Conservation (phyloP, 2,329 filamentous ascomycete species). For the Elsinoe batatas region DNA sequence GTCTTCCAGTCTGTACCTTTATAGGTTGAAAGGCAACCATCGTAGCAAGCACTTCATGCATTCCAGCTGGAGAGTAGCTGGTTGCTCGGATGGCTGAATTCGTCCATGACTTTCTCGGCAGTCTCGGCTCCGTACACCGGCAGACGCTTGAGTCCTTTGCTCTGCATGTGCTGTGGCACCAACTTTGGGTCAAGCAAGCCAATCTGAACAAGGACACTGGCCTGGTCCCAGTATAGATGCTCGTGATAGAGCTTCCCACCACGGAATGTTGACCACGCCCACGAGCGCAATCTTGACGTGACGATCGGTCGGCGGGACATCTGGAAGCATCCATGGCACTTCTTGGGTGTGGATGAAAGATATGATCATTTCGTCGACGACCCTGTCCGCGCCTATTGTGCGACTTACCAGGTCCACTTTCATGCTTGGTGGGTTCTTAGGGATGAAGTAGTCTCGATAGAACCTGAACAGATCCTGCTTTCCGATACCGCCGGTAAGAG, state of each 20-base stretch:
- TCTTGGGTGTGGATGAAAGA: slow-evolving; percentile 48
- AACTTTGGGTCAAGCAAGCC: slow-evolving; percentile 46
- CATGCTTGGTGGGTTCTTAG: slow-evolving; percentile 44
- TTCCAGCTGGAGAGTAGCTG: slow-evolving; percentile 29
- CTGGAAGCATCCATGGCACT: slow-evolving; percentile 49
- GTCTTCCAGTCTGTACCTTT: slow-evolving; percentile 64
- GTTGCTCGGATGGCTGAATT: slow-evolving; percentile 33
- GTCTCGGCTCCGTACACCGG: slow-evolving; percentile 33
- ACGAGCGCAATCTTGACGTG: slow-evolving; percentile 48
- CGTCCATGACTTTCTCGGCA: slow-evolving; percentile 34
- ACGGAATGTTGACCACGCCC: slow-evolving; percentile 45
- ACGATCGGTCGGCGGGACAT: slow-evolving; percentile 45
- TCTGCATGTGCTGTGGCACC: slow-evolving; percentile 31
- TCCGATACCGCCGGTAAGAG: slow-evolving; percentile 36
- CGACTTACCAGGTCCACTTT: slow-evolving; percentile 45
- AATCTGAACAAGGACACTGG: slow-evolving; percentile 46
- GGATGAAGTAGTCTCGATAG: slow-evolving; percentile 48
- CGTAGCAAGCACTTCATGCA: slow-evolving; percentile 12
- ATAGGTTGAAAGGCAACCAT: slow-evolving; percentile 44
- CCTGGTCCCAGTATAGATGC: slow-evolving; percentile 52
- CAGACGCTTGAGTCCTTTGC: slow-evolving; percentile 28
- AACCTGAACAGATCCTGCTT: slow-evolving; percentile 37
- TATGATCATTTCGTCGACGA: slow-evolving; percentile 51
- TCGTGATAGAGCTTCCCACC: slow-evolving; percentile 46
- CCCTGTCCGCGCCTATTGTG: slow-evolving; percentile 46